phyloP scores from a whole-genome alignment of 1,139 yeast genomes.

The Arxiozyma slooffiae region DNA sequence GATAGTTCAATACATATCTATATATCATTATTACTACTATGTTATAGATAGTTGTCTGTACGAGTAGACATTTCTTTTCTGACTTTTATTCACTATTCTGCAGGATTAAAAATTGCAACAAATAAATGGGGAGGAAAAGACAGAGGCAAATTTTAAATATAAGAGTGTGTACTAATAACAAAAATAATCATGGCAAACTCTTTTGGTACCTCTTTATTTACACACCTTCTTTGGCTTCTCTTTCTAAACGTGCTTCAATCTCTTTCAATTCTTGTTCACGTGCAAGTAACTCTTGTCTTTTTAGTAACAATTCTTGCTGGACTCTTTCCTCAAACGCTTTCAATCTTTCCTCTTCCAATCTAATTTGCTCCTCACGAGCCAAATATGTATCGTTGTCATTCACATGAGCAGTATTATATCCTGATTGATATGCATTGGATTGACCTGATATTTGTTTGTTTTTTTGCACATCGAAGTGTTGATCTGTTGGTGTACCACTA shows the following conservation, averaged over 20 bases:
- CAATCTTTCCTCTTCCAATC: constrained; percentile 69
- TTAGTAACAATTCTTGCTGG: constrained; percentile 76
- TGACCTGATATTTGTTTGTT: background rate
- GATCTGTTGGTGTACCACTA: background rate
- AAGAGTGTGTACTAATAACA: too few species aligned
- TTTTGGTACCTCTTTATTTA: constrained; percentile 6
- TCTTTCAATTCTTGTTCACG: constrained; percentile 83
- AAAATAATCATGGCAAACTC: background rate
- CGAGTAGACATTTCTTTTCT: background rate
- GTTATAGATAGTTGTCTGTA: background rate
- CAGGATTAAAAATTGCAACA: background rate
- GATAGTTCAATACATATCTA: too few species aligned
- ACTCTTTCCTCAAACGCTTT: constrained; percentile 77
- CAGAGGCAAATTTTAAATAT: background rate
- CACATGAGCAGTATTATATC: constrained; percentile 8
- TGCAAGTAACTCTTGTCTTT: constrained; percentile 74
- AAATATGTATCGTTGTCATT: constrained; percentile 37
- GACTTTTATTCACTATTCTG: background rate
- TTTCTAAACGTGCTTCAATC: constrained; percentile 64
- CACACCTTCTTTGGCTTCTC: constrained; percentile 33
- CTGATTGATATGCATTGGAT: background rate
- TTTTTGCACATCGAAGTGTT: constrained; percentile 4
- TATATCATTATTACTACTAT: too few species aligned
- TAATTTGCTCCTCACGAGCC: constrained; percentile 71
- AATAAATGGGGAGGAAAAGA: background rate